phyloP scores from a whole-genome alignment of 2,329 filamentous ascomycete genomes.

The Talaromyces islandicus region DNA sequence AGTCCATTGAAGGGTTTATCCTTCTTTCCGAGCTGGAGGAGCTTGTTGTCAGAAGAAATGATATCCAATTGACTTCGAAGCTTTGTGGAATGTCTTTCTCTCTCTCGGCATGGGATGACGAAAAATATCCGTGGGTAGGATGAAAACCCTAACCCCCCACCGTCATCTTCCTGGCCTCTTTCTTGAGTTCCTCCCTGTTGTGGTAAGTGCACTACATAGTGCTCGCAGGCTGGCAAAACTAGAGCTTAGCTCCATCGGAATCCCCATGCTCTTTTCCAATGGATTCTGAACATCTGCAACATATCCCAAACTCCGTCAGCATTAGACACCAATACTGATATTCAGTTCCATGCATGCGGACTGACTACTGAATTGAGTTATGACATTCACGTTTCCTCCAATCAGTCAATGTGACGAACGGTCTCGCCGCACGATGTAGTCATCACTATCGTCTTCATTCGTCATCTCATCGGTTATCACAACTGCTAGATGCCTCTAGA shows the following conservation, averaged over 20 bases:
- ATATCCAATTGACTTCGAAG: conserved; percentile 4
- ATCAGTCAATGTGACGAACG: conserved; percentile 3
- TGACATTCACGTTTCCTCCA: conserved; percentile 5
- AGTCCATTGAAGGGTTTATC: background rate
- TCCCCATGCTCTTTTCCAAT: conserved; percentile 10
- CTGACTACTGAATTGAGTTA: conserved; percentile 4
- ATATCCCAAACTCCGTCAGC: conserved; percentile 6
- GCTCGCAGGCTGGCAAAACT: conserved; percentile 5
- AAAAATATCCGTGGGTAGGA: background rate
- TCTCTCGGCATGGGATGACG: background rate
- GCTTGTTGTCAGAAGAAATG: background rate
- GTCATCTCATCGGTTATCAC: conserved; percentile 5
- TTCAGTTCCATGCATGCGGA: conserved; percentile 9
- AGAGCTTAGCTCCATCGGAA: conserved; percentile 5
- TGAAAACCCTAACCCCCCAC: background rate
- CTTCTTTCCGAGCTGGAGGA: background rate
- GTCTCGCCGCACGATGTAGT: conserved; percentile 5
- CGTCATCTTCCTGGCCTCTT: background rate
- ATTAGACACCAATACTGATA: conserved; percentile 7
- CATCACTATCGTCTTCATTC: background rate
- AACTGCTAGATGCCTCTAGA: conserved; percentile 2
- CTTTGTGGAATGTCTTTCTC: background rate
- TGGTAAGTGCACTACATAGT: conserved; percentile 7
- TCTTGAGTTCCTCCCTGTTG: conserved; percentile 1
- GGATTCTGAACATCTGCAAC: conserved; percentile 7